These are phyloP conservation scores for Candida hungchunana DNA, from an alignment of 805 yeast genomes.

Conservation along the genomic window DNA sequence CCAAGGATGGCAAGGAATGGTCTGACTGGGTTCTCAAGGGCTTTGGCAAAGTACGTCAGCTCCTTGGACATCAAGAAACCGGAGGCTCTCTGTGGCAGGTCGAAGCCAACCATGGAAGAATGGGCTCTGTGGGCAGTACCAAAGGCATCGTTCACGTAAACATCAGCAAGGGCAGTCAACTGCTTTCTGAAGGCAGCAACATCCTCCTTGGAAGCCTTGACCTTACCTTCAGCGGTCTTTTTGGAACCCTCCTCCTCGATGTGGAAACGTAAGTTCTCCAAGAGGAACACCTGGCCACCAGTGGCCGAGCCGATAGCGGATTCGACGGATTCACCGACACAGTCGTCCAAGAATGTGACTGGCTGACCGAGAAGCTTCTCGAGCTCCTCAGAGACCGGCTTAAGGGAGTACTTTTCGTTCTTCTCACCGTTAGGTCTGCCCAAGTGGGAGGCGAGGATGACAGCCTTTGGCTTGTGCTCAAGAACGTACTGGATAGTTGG, in stretches of 20 bases:
- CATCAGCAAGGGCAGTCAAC: conserved; percentile 91
- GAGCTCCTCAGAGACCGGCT: conserved; percentile 91
- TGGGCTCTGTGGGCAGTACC: conserved; percentile 99
- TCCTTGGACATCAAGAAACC: conserved; percentile 99
- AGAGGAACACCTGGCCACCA: conserved; percentile 78
- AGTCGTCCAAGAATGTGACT: conserved; percentile 82
- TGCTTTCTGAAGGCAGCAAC: conserved; percentile 86
- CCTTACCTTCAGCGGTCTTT: conserved; percentile 88
- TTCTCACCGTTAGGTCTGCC: conserved; percentile 99
- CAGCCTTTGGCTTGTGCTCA: conserved; percentile 86
- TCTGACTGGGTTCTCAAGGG: conserved; percentile 95
- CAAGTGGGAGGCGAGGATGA: conserved; percentile 92
- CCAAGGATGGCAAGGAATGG: conserved; percentile 99
- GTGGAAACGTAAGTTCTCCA: conserved; percentile 98
- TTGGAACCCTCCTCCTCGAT: conserved; percentile 94
- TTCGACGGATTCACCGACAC: conserved; percentile 91
- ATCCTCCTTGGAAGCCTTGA: conserved; percentile 82
- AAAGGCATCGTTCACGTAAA: conserved; percentile 96
- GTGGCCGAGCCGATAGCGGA: conserved; percentile 67
- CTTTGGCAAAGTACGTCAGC: conserved; percentile 95
- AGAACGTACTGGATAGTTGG: conserved; percentile 96
- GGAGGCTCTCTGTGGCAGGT: conserved; percentile 93
- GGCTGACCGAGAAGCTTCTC: conserved; percentile 65
- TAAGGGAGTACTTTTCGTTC: conserved; percentile 80
- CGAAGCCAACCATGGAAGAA: conserved; percentile 98